phyloP scores from a whole-genome alignment of 805 yeast genomes.

The Helenozyma rhizophorensis region DNA sequence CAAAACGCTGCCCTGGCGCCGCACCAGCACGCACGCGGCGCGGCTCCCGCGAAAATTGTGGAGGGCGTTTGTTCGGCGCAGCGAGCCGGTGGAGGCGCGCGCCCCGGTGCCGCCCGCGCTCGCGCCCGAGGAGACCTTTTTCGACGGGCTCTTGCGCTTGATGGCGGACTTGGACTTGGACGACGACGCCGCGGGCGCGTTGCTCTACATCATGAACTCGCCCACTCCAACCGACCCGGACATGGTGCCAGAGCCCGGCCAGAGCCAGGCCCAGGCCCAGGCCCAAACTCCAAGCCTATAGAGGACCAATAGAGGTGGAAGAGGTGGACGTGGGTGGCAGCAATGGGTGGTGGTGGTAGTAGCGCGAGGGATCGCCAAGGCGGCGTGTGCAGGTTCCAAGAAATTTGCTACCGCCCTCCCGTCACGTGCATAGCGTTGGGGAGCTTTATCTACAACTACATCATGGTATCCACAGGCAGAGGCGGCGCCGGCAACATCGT shows the following conservation, averaged over 20 bases:
- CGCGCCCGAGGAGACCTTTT: too few species aligned
- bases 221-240: conserved; percentile 4
- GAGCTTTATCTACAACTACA: neutral
- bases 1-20: too few species aligned
- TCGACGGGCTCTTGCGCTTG: too few species aligned
- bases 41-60: too few species aligned
- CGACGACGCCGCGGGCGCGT: conserved; percentile 10
- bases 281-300: neutral
- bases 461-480: conserved; percentile 30
- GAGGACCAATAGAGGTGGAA: neutral
- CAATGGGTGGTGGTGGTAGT: neutral
- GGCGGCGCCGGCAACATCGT: conserved; percentile 37
- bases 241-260: neutral
- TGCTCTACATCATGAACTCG: conserved; percentile 6
- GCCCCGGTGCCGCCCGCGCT: too few species aligned
- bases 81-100: too few species aligned
- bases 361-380: neutral
- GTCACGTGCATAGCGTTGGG: neutral
- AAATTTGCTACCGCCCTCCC: neutral
- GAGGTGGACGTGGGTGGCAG: neutral
- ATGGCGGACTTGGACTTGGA: conserved; percentile 9
- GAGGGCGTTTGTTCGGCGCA: too few species aligned
- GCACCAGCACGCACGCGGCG: too few species aligned
- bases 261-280: neutral
- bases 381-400: conserved; percentile 2